Evolutionary conservation across 805 yeast genomes (phyloP), one percentile per base, ranked within the genome.

Genomic region (Lipomyces starkeyi): DNA sequence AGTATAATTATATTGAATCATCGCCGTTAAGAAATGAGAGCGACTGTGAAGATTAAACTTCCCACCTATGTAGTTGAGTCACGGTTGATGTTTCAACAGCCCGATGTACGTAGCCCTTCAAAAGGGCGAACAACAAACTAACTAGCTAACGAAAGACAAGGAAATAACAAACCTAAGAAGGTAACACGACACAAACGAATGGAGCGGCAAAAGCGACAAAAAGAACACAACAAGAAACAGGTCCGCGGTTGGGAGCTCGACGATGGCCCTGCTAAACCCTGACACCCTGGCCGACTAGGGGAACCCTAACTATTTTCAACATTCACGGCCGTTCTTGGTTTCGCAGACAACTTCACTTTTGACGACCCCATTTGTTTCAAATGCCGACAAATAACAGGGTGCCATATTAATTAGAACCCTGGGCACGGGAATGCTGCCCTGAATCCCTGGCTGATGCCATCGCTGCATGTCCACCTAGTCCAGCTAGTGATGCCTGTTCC

Each of bases 401-500:
- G 47, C n/a, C 47, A 13, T 40, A 40, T 40, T 13, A 40, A 40
- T 40, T 40, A 40, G 5, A 40, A 40, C 11, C 47, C 47, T 40
- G 47, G 47, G 47, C 47, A 40, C 47, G n/a, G 47, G 47, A 40
- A 40, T 40, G 47, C 47, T 14, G 47, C 47, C 47, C 47, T 40
- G 47, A 40, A 40, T 14, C 47, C 47, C 47, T 40, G 47, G 47
- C 47, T 40, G 47, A 40, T 17, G 4, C 47, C 47, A 11, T 40
- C 47, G 47, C 47, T 40, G 47, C 47, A 40, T 40, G 47, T 40
- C 47, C 47, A 40, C n/a, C 17, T 40, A 40, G 47, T 5, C 47
- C 47, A 40, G 47, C n/a, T 14, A 40, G n/a, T 40, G 47, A 40
- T 1, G 47, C 47, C 47, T 40, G 47, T 40, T 40, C 47, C 47